Conservation (phyloP, 768 basidiomycete genomes). For the Trametes cubensis region DNA sequence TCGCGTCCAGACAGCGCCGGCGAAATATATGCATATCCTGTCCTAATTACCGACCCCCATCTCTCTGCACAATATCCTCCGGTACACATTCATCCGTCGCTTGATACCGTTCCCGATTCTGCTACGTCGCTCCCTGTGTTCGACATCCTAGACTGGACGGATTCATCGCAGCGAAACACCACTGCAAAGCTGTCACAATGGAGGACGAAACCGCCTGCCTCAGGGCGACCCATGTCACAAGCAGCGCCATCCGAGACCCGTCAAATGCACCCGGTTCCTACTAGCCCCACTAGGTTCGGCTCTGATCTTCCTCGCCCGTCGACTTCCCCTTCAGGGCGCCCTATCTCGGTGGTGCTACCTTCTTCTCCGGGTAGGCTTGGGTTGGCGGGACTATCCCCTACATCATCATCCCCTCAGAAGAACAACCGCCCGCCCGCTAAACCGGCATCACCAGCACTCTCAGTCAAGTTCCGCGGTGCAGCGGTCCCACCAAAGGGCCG, state of each 20-base stretch:
- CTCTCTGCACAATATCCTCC: conserved; percentile 60
- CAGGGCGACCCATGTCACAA: conserved; percentile 29
- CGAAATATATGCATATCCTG: conserved; percentile 52
- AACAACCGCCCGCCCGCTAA: neutral
- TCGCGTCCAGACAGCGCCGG: conserved; percentile 22
- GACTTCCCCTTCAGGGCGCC: conserved; percentile 4
- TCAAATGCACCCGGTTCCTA: neutral
- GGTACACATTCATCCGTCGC: conserved; percentile 45
- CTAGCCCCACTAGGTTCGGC: conserved; percentile 3
- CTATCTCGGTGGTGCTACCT: conserved; percentile 10
- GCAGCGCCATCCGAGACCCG: neutral
- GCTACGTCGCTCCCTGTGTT: conserved; percentile 52
- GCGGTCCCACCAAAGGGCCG: neutral
- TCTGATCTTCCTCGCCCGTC: neutral
- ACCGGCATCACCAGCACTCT: conserved; percentile 13
- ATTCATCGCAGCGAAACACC: conserved; percentile 39
- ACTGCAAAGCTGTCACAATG: conserved; percentile 65
- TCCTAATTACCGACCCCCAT: conserved; percentile 75
- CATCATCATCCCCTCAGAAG: conserved; percentile 5
- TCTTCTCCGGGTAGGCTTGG: conserved; percentile 23
- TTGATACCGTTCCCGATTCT: neutral
- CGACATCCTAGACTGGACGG: conserved; percentile 65
- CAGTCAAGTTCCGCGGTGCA: conserved; percentile 12
- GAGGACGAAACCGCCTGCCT: conserved; percentile 49
- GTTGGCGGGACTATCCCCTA: conserved; percentile 1